phyloP scores from a whole-genome alignment of 2,329 filamentous ascomycete species.

The Colletotrichum limetticola region DNA sequence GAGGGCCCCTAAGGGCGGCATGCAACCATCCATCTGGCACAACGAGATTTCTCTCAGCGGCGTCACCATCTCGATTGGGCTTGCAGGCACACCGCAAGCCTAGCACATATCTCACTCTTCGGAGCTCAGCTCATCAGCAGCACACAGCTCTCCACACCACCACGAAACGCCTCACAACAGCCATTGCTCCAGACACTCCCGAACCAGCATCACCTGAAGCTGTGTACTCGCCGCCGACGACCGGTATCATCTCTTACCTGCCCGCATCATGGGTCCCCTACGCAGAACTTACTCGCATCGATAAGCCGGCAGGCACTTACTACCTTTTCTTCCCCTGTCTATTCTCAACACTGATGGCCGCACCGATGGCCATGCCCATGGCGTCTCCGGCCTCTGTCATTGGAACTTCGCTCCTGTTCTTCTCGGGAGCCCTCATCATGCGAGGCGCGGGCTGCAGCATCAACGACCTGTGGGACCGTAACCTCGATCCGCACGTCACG shows the following conservation, averaged over 20 bases:
- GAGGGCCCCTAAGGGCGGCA: conserved; percentile 9
- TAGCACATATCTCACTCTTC: background rate
- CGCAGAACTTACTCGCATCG: conserved; percentile 81
- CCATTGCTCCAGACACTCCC: conserved; percentile 28
- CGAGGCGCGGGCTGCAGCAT: conserved; percentile 88
- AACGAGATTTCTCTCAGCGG: background rate
- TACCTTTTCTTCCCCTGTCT: conserved; percentile 89
- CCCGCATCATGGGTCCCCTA: conserved; percentile 81
- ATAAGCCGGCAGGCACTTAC: conserved; percentile 84
- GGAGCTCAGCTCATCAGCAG: background rate
- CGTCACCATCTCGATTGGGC: background rate
- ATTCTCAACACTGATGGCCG: conserved; percentile 85
- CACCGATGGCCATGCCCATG: conserved; percentile 73
- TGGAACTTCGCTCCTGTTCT: conserved; percentile 76
- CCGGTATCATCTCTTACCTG: conserved; percentile 76
- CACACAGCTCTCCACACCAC: conserved; percentile 31
- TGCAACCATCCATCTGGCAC: background rate
- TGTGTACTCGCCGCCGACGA: conserved; percentile 75
- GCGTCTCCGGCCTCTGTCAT: conserved; percentile 69
- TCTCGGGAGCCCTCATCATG: conserved; percentile 83
- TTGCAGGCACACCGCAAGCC: conserved; percentile 15
- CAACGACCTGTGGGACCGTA: conserved; percentile 91
- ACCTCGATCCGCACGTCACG: conserved; percentile 83
- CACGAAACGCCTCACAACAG: conserved; percentile 10
- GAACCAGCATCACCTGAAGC: conserved; percentile 35